Conservation (phyloP, 2,329 filamentous ascomycete genomes). For the Aspergillus sergii region DNA sequence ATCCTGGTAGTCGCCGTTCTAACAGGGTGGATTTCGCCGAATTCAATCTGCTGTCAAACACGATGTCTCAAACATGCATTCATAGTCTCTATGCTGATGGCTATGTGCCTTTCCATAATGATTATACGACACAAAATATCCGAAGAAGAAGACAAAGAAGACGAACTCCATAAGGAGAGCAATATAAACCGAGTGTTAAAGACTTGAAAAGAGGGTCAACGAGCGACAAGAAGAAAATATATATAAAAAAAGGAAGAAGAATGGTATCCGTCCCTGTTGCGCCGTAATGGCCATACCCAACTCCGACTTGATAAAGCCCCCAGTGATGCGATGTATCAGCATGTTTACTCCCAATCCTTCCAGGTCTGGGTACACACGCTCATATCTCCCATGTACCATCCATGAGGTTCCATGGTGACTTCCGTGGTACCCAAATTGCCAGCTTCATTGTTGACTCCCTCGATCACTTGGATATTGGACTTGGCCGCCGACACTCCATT, state of each 20-base stretch:
- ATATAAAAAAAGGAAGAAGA: background rate
- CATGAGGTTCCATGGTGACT: constrained; percentile 2
- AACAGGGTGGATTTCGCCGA: too few relatives aligned
- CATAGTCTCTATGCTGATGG: background rate
- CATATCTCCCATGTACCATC: constrained; percentile 9
- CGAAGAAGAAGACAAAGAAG: background rate
- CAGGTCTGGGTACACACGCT: constrained; percentile 5
- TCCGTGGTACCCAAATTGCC: constrained; percentile 9
- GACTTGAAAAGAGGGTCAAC: too few relatives aligned
- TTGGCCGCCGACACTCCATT: background rate
- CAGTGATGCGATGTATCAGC: background rate
- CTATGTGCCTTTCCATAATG: background rate
- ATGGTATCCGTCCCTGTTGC: background rate
- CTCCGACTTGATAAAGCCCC: background rate
- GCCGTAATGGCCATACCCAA: background rate
- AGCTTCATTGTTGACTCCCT: constrained; percentile 17
- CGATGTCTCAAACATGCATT: too few relatives aligned
- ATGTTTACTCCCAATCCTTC: background rate
- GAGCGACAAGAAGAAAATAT: too few relatives aligned
- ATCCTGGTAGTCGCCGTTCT: background rate
- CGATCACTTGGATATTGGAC: constrained; percentile 35
- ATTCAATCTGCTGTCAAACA: too few relatives aligned
- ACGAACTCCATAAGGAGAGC: too few relatives aligned
- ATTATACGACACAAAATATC: background rate
- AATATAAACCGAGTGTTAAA: too few relatives aligned